phyloP scores from a whole-genome alignment of 2,329 filamentous ascomycete genomes.

The Penicillium sp. region DNA sequence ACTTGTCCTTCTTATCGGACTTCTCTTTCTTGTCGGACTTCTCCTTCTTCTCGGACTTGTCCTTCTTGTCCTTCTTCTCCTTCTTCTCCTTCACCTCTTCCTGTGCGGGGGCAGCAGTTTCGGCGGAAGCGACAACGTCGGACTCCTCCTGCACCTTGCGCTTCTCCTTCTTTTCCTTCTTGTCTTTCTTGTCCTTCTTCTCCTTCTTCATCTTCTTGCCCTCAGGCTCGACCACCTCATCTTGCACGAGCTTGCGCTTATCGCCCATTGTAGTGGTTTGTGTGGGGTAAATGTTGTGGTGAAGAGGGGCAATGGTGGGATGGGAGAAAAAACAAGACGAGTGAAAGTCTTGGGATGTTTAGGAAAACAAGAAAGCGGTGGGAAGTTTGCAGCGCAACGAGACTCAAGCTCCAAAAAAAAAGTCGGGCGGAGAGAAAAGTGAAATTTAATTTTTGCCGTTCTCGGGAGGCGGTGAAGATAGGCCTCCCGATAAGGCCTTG shows the following conservation, averaged over 20 bases:
- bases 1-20: constrained; percentile 12
- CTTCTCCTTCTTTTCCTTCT: constrained; percentile 22
- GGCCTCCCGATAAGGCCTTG: background rate
- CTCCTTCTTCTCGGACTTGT: constrained; percentile 22
- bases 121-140: background rate
- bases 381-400: constrained; percentile 3
- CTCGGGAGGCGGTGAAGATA: constrained; percentile 26
- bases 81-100: constrained; percentile 23
- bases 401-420: constrained; percentile 27
- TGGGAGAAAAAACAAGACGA: background rate
- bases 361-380: background rate
- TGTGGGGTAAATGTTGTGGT: background rate
- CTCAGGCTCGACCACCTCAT: constrained; percentile 30
- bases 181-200: constrained; percentile 27
- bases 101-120: constrained; percentile 6
- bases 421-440: constrained; percentile 24
- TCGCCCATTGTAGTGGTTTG: constrained; percentile 33
- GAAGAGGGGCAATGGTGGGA: background rate
- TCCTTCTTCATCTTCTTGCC: constrained; percentile 39
- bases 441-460: constrained; percentile 35
- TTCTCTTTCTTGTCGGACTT: constrained; percentile 15
- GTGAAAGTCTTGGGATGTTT: background rate
- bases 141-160: constrained; percentile 13
- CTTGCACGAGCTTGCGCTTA: constrained; percentile 42
- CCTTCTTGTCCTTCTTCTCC: constrained; percentile 14